A percentile compares a stretch with the other conserved stretches of the same genome.
Evolutionary conservation across 202 grass and related monocot genomes (phyloP).

Genomic region (Zizania palustris): DNA sequence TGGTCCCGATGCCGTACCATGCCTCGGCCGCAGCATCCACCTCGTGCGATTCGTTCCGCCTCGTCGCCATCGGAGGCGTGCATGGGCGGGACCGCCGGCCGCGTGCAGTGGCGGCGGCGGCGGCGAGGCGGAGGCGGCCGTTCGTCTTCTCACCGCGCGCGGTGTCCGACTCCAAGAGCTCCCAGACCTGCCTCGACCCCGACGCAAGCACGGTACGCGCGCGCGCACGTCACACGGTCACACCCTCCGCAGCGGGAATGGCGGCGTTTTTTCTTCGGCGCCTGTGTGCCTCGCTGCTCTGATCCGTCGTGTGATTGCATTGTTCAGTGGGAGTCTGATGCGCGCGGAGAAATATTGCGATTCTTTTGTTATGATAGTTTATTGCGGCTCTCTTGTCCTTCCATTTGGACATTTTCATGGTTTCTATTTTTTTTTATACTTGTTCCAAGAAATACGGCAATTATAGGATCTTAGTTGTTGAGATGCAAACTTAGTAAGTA

Average conservation of each 20-base stretch:
- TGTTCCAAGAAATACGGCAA: slow-evolving; percentile 23
- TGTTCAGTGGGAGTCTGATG: slow-evolving; percentile 37
- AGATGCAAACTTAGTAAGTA: neutral
- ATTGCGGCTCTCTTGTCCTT: slow-evolving; percentile 35
- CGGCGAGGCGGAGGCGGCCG: slow-evolving; percentile 24
- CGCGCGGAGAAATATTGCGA: neutral
- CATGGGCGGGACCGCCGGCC: too few relatives aligned
- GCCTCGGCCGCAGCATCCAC: slow-evolving; percentile 28
- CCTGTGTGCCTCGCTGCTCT: slow-evolving; percentile 7
- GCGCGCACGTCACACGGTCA: neutral
- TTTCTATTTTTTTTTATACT: slow-evolving; percentile 4
- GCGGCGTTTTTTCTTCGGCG: slow-evolving; percentile 24
- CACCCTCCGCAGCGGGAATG: slow-evolving; percentile 14
- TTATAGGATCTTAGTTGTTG: slow-evolving; percentile 11
- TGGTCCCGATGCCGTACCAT: slow-evolving; percentile 16
- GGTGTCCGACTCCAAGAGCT: slow-evolving; percentile 81
- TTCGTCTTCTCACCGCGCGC: slow-evolving; percentile 56
- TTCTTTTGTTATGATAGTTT: neutral
- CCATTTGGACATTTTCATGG: slow-evolving; percentile 23
- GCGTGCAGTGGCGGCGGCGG: too few relatives aligned
- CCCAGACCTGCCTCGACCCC: slow-evolving; percentile 96
- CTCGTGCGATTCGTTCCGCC: slow-evolving; percentile 35
- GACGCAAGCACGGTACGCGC: slow-evolving; percentile 82
- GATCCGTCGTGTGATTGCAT: slow-evolving; percentile 26
- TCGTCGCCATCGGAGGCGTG: neutral